phyloP scores from a whole-genome alignment of 1,284 basidiomycete genomes.

The Trichosporon sp. region DNA sequence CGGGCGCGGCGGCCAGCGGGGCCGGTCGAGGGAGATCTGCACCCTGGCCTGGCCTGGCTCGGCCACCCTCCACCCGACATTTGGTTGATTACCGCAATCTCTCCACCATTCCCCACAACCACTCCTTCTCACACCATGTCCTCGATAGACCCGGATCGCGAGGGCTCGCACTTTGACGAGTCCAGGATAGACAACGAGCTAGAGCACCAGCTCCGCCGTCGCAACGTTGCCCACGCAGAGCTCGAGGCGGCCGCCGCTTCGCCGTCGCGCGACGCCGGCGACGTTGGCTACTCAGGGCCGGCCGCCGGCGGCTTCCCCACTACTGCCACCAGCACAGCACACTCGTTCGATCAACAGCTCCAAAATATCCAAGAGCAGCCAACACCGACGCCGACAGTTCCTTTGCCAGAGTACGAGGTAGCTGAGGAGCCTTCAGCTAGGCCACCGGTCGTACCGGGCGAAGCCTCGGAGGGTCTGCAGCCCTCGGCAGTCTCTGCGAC shows the following conservation, averaged over 20 bases:
- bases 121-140: background rate
- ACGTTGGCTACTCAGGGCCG: background rate
- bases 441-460: too few species aligned
- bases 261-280: background rate
- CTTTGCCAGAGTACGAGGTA: background rate
- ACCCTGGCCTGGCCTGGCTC: background rate
- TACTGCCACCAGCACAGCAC: background rate
- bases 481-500: background rate
- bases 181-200: background rate
- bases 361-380: background rate
- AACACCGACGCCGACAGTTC: background rate
- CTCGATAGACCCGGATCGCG: background rate
- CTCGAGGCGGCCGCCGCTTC: background rate
- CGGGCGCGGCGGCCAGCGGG: background rate
- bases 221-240: slow-evolving; percentile 4
- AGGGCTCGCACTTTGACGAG: slow-evolving; percentile 1
- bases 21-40: background rate
- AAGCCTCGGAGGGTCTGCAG: too few species aligned
- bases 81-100: background rate
- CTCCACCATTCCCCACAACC: background rate
- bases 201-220: background rate
- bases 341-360: background rate
- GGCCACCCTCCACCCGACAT: background rate
- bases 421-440: too few species aligned
- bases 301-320: background rate